Conservation (phyloP, 176 grass and related monocot genomes). For the Typha latifolia region DNA sequence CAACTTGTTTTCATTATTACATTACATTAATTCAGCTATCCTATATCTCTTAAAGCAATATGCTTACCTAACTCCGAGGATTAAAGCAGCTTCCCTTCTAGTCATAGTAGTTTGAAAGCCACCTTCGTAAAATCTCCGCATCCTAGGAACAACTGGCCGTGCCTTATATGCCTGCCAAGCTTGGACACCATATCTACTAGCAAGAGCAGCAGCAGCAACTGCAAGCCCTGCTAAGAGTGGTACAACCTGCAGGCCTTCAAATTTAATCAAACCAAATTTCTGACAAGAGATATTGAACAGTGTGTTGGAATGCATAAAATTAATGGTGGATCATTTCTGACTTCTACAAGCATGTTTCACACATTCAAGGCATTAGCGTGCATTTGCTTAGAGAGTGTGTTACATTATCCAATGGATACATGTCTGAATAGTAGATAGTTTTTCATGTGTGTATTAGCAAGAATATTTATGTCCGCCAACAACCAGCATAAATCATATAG, state of each 20-base stretch:
- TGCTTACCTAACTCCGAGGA: constrained; percentile 69
- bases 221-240: constrained; percentile 77
- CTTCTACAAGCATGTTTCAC: too few relatives aligned
- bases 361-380: too few relatives aligned
- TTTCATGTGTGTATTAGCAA: too few relatives aligned
- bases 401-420: too few relatives aligned
- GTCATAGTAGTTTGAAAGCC: constrained; percentile 80
- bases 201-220: constrained; percentile 65
- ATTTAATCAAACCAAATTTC: neutral
- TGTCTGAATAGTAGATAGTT: too few relatives aligned
- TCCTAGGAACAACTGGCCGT: constrained; percentile 63
- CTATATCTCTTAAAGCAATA: neutral
- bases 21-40: neutral
- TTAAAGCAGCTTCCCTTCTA: constrained; percentile 68
- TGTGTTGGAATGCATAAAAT: too few relatives aligned
- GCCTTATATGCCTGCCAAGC: constrained; percentile 88
- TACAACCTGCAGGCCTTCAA: constrained; percentile 34
- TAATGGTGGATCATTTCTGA: too few relatives aligned
- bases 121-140: constrained; percentile 97
- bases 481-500: too few relatives aligned
- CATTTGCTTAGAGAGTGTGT: too few relatives aligned
- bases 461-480: too few relatives aligned
- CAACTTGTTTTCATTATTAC: neutral
- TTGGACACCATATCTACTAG: constrained; percentile 58
- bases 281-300: neutral